Evolutionary conservation across 495 filamentous ascomycete species (phyloP).

Genomic region (Penicilliopsis zonata): DNA sequence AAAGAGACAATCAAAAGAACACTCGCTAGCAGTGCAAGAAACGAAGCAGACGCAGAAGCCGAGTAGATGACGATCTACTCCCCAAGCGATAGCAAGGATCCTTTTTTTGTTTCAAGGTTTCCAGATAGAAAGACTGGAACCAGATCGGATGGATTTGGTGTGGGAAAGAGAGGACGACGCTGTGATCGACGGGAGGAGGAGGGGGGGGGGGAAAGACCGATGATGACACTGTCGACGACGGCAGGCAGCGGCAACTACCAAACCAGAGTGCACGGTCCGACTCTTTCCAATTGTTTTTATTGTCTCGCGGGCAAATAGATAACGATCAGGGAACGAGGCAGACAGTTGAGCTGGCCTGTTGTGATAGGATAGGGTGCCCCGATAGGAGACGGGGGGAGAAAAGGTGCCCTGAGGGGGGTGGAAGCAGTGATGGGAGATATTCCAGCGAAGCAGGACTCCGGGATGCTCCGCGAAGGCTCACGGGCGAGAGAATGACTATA

Average conservation of each 20-base stretch:
- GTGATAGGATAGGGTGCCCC: no score
- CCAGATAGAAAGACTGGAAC: no score
- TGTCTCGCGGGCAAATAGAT: constrained; percentile 5
- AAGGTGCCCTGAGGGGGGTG: neutral
- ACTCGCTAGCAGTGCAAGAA: no score
- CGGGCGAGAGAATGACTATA: constrained; percentile 32
- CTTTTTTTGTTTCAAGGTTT: no score
- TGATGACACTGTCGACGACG: constrained; percentile 14
- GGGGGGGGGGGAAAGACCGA: constrained; percentile 28
- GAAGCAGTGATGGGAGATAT: neutral
- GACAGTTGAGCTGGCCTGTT: constrained; percentile 9
- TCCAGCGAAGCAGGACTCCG: neutral
- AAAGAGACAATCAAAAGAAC: no score
- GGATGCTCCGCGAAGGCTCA: constrained; percentile 5
- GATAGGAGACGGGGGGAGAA: no score
- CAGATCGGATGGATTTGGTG: no score
- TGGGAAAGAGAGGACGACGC: no score
- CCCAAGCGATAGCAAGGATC: no score
- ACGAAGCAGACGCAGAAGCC: no score
- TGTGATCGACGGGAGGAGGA: constrained; percentile 16
- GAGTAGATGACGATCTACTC: no score
- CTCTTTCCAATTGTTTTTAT: constrained; percentile 4
- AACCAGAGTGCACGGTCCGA: constrained; percentile 2
- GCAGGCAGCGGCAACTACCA: constrained; percentile 6
- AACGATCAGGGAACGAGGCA: constrained; percentile 7